Evolutionary conservation across 106 monocot species (phyloP).

Genomic region (Apostasia shenzhenica): DNA sequence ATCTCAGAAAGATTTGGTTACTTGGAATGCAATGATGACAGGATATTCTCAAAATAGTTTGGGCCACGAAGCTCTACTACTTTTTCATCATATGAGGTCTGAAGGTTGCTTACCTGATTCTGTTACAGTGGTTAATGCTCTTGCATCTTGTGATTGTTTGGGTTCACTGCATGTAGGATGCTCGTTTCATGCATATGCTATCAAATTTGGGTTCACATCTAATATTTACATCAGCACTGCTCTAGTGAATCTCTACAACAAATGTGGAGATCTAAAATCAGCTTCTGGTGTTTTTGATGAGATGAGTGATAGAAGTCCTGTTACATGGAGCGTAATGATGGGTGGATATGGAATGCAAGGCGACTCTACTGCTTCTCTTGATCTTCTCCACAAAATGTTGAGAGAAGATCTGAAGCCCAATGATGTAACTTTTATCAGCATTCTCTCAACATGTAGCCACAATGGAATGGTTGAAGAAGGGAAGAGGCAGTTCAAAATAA

Average conservation of each 20-base stretch:
- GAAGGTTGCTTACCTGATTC: constrained; percentile 32
- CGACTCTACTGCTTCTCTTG: constrained; percentile 31
- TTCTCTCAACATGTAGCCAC: constrained; percentile 54
- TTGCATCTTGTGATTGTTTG: constrained; percentile 42
- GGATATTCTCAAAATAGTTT: constrained; percentile 40
- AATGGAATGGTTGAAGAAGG: constrained; percentile 48
- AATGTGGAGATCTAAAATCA: constrained; percentile 35
- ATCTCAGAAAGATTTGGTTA: constrained; percentile 30
- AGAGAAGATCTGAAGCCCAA: constrained; percentile 31
- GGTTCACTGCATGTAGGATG: constrained; percentile 24
- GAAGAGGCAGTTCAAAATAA: constrained; percentile 32
- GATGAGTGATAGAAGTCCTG: constrained; percentile 25
- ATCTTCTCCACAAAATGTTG: constrained; percentile 46
- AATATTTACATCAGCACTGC: constrained; percentile 50
- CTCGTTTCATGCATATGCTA: constrained; percentile 33
- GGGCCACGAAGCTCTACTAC: constrained; percentile 26
- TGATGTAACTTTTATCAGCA: constrained; percentile 45
- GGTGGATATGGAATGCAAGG: constrained; percentile 56
- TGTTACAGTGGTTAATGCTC: constrained; percentile 39
- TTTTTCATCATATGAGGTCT: constrained; percentile 40
- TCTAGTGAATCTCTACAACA: constrained; percentile 48
- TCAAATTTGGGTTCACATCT: constrained; percentile 24
- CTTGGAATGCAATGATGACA: constrained; percentile 60
- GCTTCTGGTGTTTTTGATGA: constrained; percentile 38
- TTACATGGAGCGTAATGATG: constrained; percentile 69